These are phyloP conservation scores for Glycine soja DNA, from an alignment of 306 rosid species.

Conservation along the genomic window DNA sequence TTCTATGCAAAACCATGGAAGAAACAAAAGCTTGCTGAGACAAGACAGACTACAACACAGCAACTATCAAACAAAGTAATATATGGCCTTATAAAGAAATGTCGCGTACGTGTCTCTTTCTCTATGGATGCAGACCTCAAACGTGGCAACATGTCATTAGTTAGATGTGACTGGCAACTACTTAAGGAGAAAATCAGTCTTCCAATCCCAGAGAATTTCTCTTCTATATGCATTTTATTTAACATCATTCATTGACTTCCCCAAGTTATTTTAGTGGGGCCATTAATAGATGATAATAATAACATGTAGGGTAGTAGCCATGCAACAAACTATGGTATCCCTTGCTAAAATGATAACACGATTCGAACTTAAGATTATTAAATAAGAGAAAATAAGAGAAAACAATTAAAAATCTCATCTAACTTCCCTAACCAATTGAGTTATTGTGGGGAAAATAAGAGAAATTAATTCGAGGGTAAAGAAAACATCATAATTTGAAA, in stretches of 20 bases:
- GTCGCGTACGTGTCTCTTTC: not conserved
- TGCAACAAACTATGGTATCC: not conserved
- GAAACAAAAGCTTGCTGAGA: slow-evolving; percentile 34
- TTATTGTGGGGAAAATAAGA: no score
- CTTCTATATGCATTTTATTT: not conserved
- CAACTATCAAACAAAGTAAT: not conserved
- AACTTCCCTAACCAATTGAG: no score
- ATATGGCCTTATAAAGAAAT: slow-evolving; percentile 14
- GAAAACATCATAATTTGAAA: no score
- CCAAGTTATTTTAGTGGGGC: slow-evolving; percentile 3
- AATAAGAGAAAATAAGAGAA: no score
- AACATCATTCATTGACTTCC: not conserved
- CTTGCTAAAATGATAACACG: not conserved
- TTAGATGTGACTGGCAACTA: slow-evolving; percentile 34
- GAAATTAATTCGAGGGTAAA: no score
- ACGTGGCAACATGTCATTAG: slow-evolving; percentile 34
- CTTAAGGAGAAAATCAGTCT: not conserved
- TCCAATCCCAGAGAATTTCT: not conserved
- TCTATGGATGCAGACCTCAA: not conserved
- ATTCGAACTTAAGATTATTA: not conserved
- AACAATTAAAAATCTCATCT: no score
- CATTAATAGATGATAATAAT: not conserved
- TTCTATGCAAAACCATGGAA: slow-evolving; percentile 15
- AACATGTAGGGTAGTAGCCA: slow-evolving; percentile 9
- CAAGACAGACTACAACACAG: not conserved